These are phyloP conservation scores for Alternaria sp. DNA, from an alignment of 2,329 filamentous ascomycete species.

Conservation along the genomic window DNA sequence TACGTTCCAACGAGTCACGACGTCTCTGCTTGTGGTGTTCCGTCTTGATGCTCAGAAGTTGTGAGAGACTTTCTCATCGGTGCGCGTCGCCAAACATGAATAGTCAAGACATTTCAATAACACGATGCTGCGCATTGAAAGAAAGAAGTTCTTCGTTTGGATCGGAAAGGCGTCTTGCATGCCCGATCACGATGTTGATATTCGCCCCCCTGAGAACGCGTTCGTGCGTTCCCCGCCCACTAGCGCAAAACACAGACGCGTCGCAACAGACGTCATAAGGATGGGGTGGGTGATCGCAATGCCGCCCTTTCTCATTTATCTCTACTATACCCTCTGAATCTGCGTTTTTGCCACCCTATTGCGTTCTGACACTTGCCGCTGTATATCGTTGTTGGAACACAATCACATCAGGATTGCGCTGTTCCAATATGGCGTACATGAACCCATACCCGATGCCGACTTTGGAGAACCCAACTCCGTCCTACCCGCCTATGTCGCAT, in stretches of 20 bases:
- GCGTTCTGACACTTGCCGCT: no score
- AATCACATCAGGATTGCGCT: background rate
- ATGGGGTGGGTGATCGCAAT: background rate
- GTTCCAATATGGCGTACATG: background rate
- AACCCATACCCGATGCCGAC: background rate
- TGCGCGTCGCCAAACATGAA: rapidly evolving
- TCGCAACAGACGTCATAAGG: conserved; percentile 1
- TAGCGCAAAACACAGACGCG: background rate
- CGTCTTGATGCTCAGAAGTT: background rate
- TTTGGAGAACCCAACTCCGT: background rate
- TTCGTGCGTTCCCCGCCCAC: background rate
- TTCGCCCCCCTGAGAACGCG: background rate
- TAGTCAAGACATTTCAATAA: rapidly evolving
- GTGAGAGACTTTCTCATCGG: rapidly evolving
- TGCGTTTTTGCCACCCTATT: background rate
- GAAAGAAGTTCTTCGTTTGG: no score
- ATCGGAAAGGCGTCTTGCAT: background rate
- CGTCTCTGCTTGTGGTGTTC: background rate
- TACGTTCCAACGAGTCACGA: background rate
- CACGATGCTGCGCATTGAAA: background rate
- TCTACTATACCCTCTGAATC: background rate
- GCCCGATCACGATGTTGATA: background rate
- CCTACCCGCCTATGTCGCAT: background rate
- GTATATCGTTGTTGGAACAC: background rate
- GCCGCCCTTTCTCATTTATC: background rate